These are phyloP conservation scores for Trichoderma sp. DNA, from an alignment of 2,329 filamentous ascomycete species.

Conservation along the genomic window DNA sequence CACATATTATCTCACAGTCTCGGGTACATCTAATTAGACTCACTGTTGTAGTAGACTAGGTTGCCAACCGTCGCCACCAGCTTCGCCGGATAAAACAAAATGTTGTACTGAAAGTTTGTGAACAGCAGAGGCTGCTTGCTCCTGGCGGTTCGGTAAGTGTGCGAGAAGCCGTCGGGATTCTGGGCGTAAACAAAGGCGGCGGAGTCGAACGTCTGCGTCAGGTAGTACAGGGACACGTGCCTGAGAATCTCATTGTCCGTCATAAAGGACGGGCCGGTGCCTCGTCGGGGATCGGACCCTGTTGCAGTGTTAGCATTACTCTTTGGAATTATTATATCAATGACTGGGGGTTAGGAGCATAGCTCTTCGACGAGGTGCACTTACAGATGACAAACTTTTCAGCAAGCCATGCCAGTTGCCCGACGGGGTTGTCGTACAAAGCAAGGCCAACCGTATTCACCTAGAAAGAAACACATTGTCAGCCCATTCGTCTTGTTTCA, in stretches of 20 bases:
- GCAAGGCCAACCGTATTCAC: conserved; percentile 44
- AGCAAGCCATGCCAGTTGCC: conserved; percentile 42
- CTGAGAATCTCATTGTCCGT: conserved; percentile 25
- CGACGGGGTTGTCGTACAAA: conserved; percentile 43
- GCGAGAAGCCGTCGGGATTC: conserved; percentile 20
- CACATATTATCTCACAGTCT: not conserved
- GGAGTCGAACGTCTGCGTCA: conserved; percentile 27
- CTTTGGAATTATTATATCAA: no score
- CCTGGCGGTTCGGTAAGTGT: conserved; percentile 16
- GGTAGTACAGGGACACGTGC: conserved; percentile 26
- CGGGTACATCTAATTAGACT: not conserved
- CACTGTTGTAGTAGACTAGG: conserved; percentile 22
- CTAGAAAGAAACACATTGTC: conserved; percentile 12
- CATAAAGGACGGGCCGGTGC: conserved; percentile 20
- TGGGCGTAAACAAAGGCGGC: conserved; percentile 23
- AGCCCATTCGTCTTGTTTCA: not conserved
- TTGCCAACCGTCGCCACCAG: conserved; percentile 23
- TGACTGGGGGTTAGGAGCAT: not conserved
- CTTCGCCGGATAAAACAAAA: conserved; percentile 22
- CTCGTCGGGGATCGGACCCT: not conserved
- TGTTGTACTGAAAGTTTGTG: conserved; percentile 24
- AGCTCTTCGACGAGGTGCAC: not conserved
- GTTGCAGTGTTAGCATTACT: no score
- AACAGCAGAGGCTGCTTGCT: conserved; percentile 22
- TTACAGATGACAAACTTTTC: conserved; percentile 35